A percentile compares a stretch with the other conserved stretches of the same genome.
Conservation (phyloP, 805 yeast genomes). For the Wickerhamomyces ciferrii region DNA sequence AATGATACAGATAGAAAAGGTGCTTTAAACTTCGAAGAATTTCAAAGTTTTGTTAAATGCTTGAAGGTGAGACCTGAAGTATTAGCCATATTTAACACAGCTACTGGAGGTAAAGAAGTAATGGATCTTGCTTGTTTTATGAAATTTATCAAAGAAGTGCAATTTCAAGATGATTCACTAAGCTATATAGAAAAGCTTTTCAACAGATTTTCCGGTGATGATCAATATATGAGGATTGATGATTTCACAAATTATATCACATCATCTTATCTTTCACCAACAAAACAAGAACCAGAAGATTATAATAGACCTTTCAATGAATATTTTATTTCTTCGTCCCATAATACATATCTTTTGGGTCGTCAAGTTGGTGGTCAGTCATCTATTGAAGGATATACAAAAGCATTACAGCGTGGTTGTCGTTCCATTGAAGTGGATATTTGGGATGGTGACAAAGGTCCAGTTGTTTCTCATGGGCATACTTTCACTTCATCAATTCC, state of each 20-base stretch:
- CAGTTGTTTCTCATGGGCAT: conserved; percentile 87
- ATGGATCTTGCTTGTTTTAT: conserved; percentile 28
- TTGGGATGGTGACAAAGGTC: conserved; percentile 84
- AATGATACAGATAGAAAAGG: conserved; percentile 48
- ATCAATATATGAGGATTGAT: conserved; percentile 9
- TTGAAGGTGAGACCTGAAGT: conserved; percentile 67
- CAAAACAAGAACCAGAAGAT: conserved; percentile 25
- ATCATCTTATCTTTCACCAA: conserved; percentile 20
- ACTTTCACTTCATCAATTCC: conserved; percentile 75
- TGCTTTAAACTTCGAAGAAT: conserved; percentile 62
- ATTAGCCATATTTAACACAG: conserved; percentile 36
- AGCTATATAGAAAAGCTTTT: conserved; percentile 30
- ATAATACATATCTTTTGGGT: conserved; percentile 87
- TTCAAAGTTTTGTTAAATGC: conserved; percentile 65
- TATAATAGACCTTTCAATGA: conserved; percentile 68
- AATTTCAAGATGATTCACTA: conserved; percentile 35
- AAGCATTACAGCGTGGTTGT: conserved; percentile 87
- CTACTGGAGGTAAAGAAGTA: conserved; percentile 18
- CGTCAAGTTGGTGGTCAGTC: conserved; percentile 84
- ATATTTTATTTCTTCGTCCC: conserved; percentile 89
- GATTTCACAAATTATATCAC: conserved; percentile 24
- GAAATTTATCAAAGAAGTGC: conserved; percentile 41
- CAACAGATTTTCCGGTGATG: conserved; percentile 25
- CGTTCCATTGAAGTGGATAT: conserved; percentile 92
- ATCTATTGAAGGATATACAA: conserved; percentile 84